Conservation (phyloP, 2,329 filamentous ascomycete species). For the Aspergillus ibericus region DNA sequence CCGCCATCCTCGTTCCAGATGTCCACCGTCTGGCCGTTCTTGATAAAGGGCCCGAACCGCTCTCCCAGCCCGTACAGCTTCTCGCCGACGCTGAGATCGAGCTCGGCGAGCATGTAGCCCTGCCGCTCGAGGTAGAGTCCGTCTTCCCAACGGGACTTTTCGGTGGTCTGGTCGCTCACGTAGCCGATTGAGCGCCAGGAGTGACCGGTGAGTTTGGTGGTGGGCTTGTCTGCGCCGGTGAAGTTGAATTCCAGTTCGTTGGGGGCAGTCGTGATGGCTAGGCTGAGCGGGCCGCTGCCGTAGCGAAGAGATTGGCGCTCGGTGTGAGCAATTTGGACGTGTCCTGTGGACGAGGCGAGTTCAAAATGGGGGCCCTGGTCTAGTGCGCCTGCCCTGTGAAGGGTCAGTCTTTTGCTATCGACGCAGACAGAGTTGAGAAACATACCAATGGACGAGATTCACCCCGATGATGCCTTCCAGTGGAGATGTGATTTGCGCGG, state of each 20-base stretch:
- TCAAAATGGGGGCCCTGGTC: constrained; percentile 41
- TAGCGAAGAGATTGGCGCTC: constrained; percentile 27
- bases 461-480: constrained; percentile 42
- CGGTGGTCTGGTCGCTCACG: constrained; percentile 35
- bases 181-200: constrained; percentile 43
- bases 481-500: constrained; percentile 36
- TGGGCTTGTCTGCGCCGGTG: constrained; percentile 17
- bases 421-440: not conserved
- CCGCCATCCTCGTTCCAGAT: constrained; percentile 62
- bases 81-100: constrained; percentile 54
- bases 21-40: constrained; percentile 68
- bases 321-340: constrained; percentile 30
- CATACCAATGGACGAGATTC: constrained; percentile 40
- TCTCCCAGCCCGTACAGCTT: constrained; percentile 73
- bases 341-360: constrained; percentile 27
- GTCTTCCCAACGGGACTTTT: constrained; percentile 33
- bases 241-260: constrained; percentile 38
- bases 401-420: not conserved
- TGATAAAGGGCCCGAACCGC: constrained; percentile 74
- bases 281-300: constrained; percentile 32
- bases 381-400: constrained; percentile 34
- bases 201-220: constrained; percentile 35
- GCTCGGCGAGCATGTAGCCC: constrained; percentile 42
- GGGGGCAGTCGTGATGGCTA: constrained; percentile 34
- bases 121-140: constrained; percentile 40